Evolutionary conservation across 1,284 basidiomycete genomes (phyloP), one percentile per base, ranked within the genome.

Genomic region (Ceratobasidium papillatum): DNA sequence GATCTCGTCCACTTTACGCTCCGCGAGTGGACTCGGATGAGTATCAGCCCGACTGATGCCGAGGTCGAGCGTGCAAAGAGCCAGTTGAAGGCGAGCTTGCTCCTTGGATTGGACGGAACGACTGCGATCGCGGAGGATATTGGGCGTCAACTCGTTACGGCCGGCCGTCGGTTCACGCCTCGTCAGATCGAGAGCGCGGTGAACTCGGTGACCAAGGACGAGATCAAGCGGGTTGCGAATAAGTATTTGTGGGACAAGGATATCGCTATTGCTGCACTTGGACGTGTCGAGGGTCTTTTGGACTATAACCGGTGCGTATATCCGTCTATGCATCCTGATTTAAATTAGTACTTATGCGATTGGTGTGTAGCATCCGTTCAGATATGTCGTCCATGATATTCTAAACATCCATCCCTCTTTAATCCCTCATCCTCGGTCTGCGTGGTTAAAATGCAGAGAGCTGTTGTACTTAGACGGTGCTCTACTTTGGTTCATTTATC

Each of bases 121-220:
- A 99, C 96, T 61, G 95, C 96, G 76, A 90, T 98, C 78, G 97
- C 98, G 66, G 98, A 99, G 87, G 98, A 99, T 82, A 97, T 99
- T 82, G 98, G 98, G 51, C 88, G 97, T 80, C 97, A 99, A 84
- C 88, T 99, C 77, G 94, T 99, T 78, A 99, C 96, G 45, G 94
- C 91, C 78, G 98, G 98, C 76, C 91, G 88, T 79, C 87, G 96
- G 80, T 87, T 93, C 85, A 94, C 95, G 36, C 97, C 98, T 66
- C 89, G 92, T 82, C 95, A 99, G 85, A 96, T 98, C 78, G 96
- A 99, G 87, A 88, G 88, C 75, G 94, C 94, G 61, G 91, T 99
- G 65, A 95, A 99, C 82, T 90, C 93, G 66, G 94, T 99, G 77
- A 91, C 89, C 38, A 85, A 90, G 32, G 91, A 89, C n/a, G 96